phyloP scores from a whole-genome alignment of 1,139 yeast genomes.

The Debaryomycetaceae sp. region DNA sequence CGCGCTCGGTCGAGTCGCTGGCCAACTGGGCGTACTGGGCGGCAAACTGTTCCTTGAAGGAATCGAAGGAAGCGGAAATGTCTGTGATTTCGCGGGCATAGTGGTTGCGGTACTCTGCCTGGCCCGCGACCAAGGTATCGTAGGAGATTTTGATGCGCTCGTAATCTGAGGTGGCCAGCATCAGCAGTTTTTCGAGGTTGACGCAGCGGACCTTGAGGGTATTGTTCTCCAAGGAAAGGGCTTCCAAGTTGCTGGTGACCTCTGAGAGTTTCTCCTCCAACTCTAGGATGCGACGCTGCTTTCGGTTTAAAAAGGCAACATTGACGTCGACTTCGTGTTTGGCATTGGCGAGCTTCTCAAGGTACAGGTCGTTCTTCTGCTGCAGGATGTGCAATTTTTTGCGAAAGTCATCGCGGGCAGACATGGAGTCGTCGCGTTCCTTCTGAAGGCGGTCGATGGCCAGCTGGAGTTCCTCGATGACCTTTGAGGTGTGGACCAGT shows the following conservation, averaged over 20 bases:
- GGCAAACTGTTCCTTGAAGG: constrained; percentile 26
- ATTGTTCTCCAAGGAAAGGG: constrained; percentile 35
- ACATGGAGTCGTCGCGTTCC: constrained; percentile 36
- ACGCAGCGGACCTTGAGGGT: constrained; percentile 40
- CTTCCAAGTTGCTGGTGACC: constrained; percentile 32
- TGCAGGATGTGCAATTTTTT: constrained; percentile 38
- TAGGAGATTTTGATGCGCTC: constrained; percentile 52
- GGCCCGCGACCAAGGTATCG: constrained; percentile 48
- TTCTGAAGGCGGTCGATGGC: constrained; percentile 42
- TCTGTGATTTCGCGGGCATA: constrained; percentile 27
- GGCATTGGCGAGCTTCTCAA: constrained; percentile 58
- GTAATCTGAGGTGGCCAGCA: constrained; percentile 37
- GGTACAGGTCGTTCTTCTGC: constrained; percentile 45
- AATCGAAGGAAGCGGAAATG: constrained; percentile 22
- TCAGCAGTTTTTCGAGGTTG: constrained; percentile 37
- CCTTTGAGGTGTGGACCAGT: constrained; percentile 22
- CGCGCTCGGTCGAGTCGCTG: constrained; percentile 21
- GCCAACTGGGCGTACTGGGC: constrained; percentile 19
- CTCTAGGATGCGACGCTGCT: constrained; percentile 53
- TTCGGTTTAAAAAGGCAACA: constrained; percentile 49
- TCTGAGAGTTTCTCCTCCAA: constrained; percentile 46
- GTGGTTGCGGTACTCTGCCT: constrained; percentile 43
- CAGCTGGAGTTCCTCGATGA: constrained; percentile 46
- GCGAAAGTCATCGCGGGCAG: constrained; percentile 27
- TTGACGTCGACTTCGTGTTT: constrained; percentile 65